Evolutionary conservation across 768 basidiomycete genomes (phyloP), one percentile per base, ranked within the genome.

Genomic region (Rickenella mellea): DNA sequence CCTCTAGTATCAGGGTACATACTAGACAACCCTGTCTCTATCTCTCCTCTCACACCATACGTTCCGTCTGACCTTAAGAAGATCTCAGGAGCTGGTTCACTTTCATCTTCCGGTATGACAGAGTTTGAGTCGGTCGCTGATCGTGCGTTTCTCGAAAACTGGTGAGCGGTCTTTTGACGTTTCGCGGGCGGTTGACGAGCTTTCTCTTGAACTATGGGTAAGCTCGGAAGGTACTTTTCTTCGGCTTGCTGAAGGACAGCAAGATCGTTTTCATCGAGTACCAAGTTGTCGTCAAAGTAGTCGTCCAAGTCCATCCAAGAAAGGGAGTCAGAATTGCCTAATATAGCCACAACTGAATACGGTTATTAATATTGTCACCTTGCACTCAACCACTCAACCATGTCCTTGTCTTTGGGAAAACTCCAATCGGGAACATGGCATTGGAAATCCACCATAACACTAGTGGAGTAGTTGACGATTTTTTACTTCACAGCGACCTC

Each of bases 181-280:
- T 83, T 83, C 27, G 66, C 52, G 3, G 71, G 69, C 22, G 69
- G 71, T 21, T 48, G 61, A 25, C 47, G 45, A 37, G 47, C 48
- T 20, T 47, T 35, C 60, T 52, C 66, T 59, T 48, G 41, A 53
- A 30, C 44, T 46, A 47, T 33, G 53, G 47, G 45, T 45, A 44
- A 24, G 45, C 32, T 28, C 42, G 53, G 52, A 40, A 32, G 57
- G 44, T 56, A 65, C 39, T 60, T 62, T 41, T 53, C 57, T 51
- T 85, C 83, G 42, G 71, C 70, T 42, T 69, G 64, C 49, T 83
- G 80, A 15, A 85, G 67, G 22, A 69, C 60, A 8, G 81, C 80
- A 39, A 83, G 58, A 0, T 75, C 68, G 46, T 71, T 64, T 40
- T 74, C 79, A 53, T 85, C 80, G 30, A 85, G 59, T 31, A 74